Evolutionary conservation across 768 basidiomycete species (phyloP), one percentile per base, ranked within the genome.

Genomic region (Austroboletus festivus): DNA sequence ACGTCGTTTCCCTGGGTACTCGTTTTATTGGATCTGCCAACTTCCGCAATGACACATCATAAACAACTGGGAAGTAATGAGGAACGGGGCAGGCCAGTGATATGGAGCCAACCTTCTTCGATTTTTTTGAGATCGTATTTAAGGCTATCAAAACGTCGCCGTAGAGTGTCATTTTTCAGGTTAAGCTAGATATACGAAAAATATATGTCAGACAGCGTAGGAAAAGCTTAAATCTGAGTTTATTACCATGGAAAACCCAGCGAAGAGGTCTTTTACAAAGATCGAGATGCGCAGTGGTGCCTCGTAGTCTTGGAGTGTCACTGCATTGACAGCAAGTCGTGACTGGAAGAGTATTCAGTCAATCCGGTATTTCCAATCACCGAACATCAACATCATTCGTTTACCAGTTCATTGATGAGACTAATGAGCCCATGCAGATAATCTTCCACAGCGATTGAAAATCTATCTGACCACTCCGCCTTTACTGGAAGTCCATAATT

Each of bases 121-220:
- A 92, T 86, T 59, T 89, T 90, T 65, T 90, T 90, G 52, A 92
- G 78, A 61, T 90, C 89, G 53, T 91, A 92, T 60, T 92, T 91
- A 28, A 91, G 71, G 53, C 85, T 81, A 60, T 91, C 89, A 60
- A 86, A 92, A 45, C 88, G 71, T 50, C 86, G 78, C 4, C 89
- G 81, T 16, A 92, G 69, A 0, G 72, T 60, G 58, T 91, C 89
- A 48, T 91, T 91, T 61, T 91, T 91, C 18, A 92, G 71, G 58
- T 90, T 92, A 13, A 92, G 73, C 89, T 63, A 89, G 53, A 19
- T 46, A 43, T 52, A 37, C 16, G 43, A 38, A 47, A 13, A 35
- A 41, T 12, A 18, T 24, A 45, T 24, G 52, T 52, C 39, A 50
- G 42, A 30, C 47, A 38, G 21, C 23, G 35, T 30, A 37, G 38